Conservation (phyloP, 495 filamentous ascomycete species). For the Filosporella fistucella region DNA sequence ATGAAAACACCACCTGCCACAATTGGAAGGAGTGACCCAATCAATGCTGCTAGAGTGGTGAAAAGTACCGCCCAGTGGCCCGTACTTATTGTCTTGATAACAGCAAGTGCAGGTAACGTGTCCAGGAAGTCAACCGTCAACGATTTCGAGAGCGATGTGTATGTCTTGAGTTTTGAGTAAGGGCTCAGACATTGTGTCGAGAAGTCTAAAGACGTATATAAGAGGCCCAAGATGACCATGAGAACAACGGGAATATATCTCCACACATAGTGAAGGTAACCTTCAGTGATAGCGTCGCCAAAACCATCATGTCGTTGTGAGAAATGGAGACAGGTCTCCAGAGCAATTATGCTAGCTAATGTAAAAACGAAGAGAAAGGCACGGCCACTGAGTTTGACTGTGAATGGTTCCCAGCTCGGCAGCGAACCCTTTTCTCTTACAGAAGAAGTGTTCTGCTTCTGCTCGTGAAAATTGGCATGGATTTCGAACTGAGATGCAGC, state of each 20-base stretch:
- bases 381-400: background rate
- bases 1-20: background rate
- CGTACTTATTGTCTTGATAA: background rate
- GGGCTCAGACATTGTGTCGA: background rate
- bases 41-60: background rate
- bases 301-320: background rate
- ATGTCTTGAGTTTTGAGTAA: background rate
- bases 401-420: background rate
- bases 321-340: background rate
- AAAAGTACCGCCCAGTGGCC: background rate
- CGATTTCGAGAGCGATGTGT: background rate
- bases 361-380: background rate
- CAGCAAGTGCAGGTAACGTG: background rate
- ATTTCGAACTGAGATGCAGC: background rate
- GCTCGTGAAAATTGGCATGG: background rate
- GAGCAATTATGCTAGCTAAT: background rate
- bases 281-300: background rate
- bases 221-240: background rate
- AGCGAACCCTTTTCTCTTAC: background rate
- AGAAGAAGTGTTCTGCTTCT: background rate
- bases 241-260: background rate
- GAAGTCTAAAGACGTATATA: background rate
- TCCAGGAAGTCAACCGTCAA: background rate
- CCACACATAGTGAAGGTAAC: background rate
- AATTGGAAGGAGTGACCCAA: background rate